Evolutionary conservation across 129 eudicot genomes (phyloP).

Genomic region (Centella asiatica): DNA sequence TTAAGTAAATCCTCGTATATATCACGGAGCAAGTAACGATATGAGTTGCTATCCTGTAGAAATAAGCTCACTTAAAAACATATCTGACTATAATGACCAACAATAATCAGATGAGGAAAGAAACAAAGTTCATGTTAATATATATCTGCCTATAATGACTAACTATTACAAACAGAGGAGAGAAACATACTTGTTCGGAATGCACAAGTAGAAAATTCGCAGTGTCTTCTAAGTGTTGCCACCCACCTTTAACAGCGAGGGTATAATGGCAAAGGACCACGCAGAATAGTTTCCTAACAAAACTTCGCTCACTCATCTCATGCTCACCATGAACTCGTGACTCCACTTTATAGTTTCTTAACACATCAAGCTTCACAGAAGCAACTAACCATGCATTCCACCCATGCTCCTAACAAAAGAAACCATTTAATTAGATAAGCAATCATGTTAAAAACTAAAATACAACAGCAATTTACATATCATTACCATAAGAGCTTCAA

Average conservation of each 20-base stretch:
- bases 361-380: slow-evolving; percentile 64
- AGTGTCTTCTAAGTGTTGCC: slow-evolving; percentile 95
- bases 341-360: slow-evolving; percentile 54
- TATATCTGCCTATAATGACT: background rate
- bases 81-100: background rate
- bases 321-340: slow-evolving; percentile 25
- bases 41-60: slow-evolving; percentile 65
- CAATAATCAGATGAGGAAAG: background rate
- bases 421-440: background rate
- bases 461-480: background rate
- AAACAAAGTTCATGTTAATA: slow-evolving; percentile 2
- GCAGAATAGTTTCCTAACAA: slow-evolving; percentile 52
- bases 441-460: background rate
- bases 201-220: slow-evolving; percentile 74
- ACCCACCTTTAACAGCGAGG: slow-evolving; percentile 78
- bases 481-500: slow-evolving; percentile 86
- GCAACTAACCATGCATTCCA: slow-evolving; percentile 88
- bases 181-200: slow-evolving; percentile 52
- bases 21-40: slow-evolving; percentile 65
- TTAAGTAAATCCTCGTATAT: slow-evolving; percentile 64
- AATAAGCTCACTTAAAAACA: background rate
- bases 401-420: slow-evolving; percentile 60
- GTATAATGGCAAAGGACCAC: slow-evolving; percentile 70
- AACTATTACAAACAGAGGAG: background rate
- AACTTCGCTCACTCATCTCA: slow-evolving; percentile 49